Evolutionary conservation across 352 stramenopile species (phyloP), one percentile per base, ranked within the genome.

Genomic region (Phytophthora foliorum): DNA sequence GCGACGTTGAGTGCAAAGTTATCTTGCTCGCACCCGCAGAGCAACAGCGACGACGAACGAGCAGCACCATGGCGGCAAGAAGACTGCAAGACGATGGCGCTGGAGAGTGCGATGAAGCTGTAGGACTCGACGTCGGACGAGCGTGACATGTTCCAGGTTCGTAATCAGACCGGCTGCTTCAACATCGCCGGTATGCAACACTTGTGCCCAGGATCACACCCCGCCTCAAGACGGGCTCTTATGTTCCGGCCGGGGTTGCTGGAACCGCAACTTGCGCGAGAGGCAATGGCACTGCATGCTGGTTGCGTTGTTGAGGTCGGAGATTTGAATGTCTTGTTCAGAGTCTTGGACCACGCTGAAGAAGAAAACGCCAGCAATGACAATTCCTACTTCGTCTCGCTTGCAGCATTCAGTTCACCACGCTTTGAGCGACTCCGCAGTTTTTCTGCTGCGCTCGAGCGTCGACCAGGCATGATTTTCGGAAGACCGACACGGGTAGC

Each of bases 361-460:
- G 34, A 41, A 41, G 19, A 16, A 22, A 3, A 21, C 4, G 6
- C 4, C 4, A 24, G 38, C 38, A 2, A 45, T 7, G 19, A 16
- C 6, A 45, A 22, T 19, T 45, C 38, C 21, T 49, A 49, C 42
- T 17, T 17, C n/a, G 42, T 49, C 42, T 49, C 42, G 21, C 6
- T 22, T 49, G 42, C 21, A 29, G 8, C 9, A 49, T 29, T 29
- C 17, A n/a, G 4, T 11, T 57, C n/a, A 2, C 29, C 58, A 11
- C 50, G 58, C 36, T 70, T 73, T 0, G 69, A 58, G 32, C 63
- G 63, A 56, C 62, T 73, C 4, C 69, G 69, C 38, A 61, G 9
- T 51, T 70, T 77, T 36, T 77, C 64, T n/a, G 69, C 53, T 11
- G 41, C 58, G n/a, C 69, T 77, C 3, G 69, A 77, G 29, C 69